Percentiles rank a stretch among this genome's conserved stretches.
Evolutionary conservation across 441 rosid species (phyloP).

Genomic region (Lepidium campestre): DNA sequence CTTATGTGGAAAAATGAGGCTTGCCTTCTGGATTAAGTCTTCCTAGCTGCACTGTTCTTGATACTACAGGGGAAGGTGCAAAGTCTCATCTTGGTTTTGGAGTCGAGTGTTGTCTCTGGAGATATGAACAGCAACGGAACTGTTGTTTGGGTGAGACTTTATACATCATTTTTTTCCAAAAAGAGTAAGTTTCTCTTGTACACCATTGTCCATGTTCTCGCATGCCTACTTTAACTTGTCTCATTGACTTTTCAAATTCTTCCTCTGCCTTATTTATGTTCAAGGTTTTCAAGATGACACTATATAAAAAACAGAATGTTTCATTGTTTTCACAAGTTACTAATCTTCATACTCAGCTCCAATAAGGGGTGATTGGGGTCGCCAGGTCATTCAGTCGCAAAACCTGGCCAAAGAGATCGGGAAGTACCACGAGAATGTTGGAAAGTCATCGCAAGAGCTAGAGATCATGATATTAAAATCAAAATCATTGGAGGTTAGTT

Average conservation of each 20-base stretch:
- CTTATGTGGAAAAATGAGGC: slow-evolving; percentile 38
- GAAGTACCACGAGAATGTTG: slow-evolving; percentile 63
- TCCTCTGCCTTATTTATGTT: neutral
- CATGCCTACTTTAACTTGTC: neutral
- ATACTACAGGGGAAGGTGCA: slow-evolving; percentile 58
- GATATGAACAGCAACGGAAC: slow-evolving; percentile 21
- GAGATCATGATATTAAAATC: slow-evolving; percentile 53
- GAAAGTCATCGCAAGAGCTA: slow-evolving; percentile 66
- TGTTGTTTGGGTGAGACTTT: slow-evolving; percentile 49
- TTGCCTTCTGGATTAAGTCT: slow-evolving; percentile 50
- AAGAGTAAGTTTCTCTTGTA: slow-evolving; percentile 45
- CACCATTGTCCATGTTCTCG: neutral
- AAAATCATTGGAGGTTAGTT: slow-evolving; percentile 75
- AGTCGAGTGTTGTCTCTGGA: slow-evolving; percentile 37
- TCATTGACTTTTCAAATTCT: neutral
- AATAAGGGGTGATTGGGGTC: slow-evolving; percentile 88
- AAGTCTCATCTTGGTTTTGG: slow-evolving; percentile 42
- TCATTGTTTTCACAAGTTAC: slow-evolving; percentile 54
- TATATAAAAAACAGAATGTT: slow-evolving; percentile 56
- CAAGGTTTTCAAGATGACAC: slow-evolving; percentile 83
- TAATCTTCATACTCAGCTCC: slow-evolving; percentile 72
- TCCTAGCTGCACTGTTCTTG: slow-evolving; percentile 52
- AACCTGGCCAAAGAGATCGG: slow-evolving; percentile 49
- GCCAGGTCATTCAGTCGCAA: slow-evolving; percentile 52
- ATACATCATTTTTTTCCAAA: too few species aligned